Base-by-base conservation (phyloP, 2,329 filamentous ascomycete genomes). In the Penicillium occitanis region DNA sequence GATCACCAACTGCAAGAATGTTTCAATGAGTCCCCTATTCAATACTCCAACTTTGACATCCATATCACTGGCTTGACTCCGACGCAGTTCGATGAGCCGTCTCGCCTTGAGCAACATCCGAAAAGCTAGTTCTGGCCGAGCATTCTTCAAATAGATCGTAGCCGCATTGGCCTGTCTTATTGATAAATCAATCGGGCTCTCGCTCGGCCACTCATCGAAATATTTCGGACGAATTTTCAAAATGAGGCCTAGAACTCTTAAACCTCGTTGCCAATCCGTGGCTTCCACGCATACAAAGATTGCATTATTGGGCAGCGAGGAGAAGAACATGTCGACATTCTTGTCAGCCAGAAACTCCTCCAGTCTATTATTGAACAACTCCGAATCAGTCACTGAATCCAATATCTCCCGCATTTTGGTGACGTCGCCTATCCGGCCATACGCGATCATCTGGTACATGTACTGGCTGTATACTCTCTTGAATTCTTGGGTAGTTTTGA, bases 1-100 rank as follows among this genome's bases (percentile, higher is more conserved):
- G 10, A 65, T 61, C 11, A 69, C 68, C n/a, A 73, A 68, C 22
- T 69, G 64, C n/a, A 71, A 33, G 42, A 66, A 72, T 4, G 70
- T 57, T 19, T 71, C 71, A 2, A 35, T 17, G 22, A 28, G 66
- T 1, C 51, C 42, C 13, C 57, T 22, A 22, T 7, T 53, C 37
- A 68, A 67, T 22, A 51, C 66, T n/a, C 68, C 68, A 10, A 71
- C 67, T 8, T 64, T 65, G 10, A 70, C 70, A 65, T 73, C 71
- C 42, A 66, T 28, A 61, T 73, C 71, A 1, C 64, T 66, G 3
- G 68, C 70, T 51, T 71, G 69, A 4, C 63, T 57, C 5, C 70
- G 68, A 5, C 64, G 55, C 33, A 66, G 51, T 35, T 72, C 70
- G 33, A 71, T 61, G 8, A 69, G 64, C 3, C 64, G 61, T 22